Percentiles rank a stretch among this genome's conserved stretches.
Conservation (phyloP, 441 rosid genomes). For the Adansonia gregorii region DNA sequence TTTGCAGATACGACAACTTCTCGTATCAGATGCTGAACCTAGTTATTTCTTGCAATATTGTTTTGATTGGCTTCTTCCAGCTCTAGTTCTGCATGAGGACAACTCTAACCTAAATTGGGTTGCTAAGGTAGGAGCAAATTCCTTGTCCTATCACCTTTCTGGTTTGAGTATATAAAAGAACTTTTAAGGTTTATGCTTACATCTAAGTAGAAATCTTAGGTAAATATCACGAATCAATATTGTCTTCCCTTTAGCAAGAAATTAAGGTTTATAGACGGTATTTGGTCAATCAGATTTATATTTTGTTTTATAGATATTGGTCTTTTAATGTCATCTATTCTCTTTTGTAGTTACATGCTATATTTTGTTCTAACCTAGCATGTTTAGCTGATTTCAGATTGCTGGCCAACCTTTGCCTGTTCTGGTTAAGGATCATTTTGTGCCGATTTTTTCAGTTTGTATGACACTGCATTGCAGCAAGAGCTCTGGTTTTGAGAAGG, state of each 20-base stretch:
- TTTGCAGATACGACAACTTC: constrained; percentile 71
- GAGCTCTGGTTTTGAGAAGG: constrained; percentile 60
- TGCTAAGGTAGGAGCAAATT: constrained; percentile 63
- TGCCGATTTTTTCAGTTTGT: constrained; percentile 86
- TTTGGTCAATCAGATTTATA: not conserved
- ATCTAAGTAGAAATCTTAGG: not conserved
- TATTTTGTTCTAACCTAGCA: constrained; percentile 17
- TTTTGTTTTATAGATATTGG: not conserved
- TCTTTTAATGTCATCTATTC: constrained; percentile 12
- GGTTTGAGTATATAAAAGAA: constrained; percentile 17
- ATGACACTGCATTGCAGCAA: constrained; percentile 81
- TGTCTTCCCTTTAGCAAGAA: constrained; percentile 1
- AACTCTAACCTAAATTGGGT: constrained; percentile 69
- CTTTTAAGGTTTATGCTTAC: not conserved
- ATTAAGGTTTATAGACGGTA: constrained; percentile 22
- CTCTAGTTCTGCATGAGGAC: constrained; percentile 71
- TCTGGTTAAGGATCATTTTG: constrained; percentile 77
- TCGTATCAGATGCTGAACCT: constrained; percentile 72
- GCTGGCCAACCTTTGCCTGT: constrained; percentile 64
- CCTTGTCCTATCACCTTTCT: constrained; percentile 20
- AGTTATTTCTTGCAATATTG: constrained; percentile 80
- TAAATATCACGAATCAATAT: not conserved
- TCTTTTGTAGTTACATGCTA: not conserved
- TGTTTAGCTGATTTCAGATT: constrained; percentile 60
- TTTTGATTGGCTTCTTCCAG: constrained; percentile 96